Evolutionary conservation across 495 filamentous ascomycete species (phyloP), one percentile per base, ranked within the genome.

Genomic region (Neurospora sp.): DNA sequence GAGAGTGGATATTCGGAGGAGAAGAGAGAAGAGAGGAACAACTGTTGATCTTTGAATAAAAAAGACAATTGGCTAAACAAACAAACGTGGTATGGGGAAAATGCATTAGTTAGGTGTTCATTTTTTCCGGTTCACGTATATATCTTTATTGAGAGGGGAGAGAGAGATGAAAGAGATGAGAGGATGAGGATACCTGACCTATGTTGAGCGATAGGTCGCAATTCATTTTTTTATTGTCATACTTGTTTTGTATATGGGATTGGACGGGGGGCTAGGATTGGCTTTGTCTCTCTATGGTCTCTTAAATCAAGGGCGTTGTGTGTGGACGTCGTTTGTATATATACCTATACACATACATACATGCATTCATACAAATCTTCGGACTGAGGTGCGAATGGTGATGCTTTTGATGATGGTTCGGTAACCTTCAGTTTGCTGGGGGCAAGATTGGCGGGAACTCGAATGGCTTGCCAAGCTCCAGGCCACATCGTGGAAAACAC

Each of bases 221-320:
- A 27, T 66, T 66, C 27, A 31, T 35, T 18, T 66, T 62, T 66
- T 66, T 27, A 62, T 62, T 66, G 2, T 66, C 54, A 66, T 66
- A 66, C 54, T 66, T 66, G 54, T 66, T 66, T 66, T 66, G 54
- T 66, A 66, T 66, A 66, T 66, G 27, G 54, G 54, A 66, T 66
- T 35, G 54, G 54, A 66, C 14, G 54, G 27, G 12, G 54, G 54
- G 54, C 27, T 66, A 66, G 54, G 54, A 66, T 37, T 35, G 54
- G 54, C 54, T 66, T 66, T 66, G 54, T 66, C 54, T 62, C 54
- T 66, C 54, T 66, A 37, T 66, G 23, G 27, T 66, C 54, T 35
- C 54, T 6, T 66, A 66, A 35, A 35, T 37, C 54, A 66, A 66
- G 54, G 54, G 54, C 54, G 27, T 66, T 62, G 31, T 35, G 54